A percentile compares a stretch with the other conserved stretches of the same genome.
These are phyloP conservation scores for Saturnispora mendoncae DNA, from an alignment of 805 yeast genomes.

Conservation along the genomic window DNA sequence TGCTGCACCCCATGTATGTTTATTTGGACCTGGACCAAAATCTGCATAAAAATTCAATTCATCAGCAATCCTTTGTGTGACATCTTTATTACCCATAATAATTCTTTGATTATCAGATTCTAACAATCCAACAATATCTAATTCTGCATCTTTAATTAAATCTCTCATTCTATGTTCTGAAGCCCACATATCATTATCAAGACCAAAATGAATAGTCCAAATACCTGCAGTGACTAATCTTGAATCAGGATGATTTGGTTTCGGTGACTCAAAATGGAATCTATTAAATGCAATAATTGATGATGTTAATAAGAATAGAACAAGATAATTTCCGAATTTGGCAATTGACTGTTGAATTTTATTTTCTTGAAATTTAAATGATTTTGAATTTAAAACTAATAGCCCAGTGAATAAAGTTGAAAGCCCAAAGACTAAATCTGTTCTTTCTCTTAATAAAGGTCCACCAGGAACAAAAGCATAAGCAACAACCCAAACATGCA, in stretches of 20 bases:
- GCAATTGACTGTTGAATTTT: constrained; percentile 7
- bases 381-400: constrained; percentile 26
- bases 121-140: constrained; percentile 83
- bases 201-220: constrained; percentile 96
- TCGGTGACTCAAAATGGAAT: constrained; percentile 51
- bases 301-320: constrained; percentile 36
- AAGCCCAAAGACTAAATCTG: constrained; percentile 58
- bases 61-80: constrained; percentile 85
- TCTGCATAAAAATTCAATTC: constrained; percentile 92
- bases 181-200: constrained; percentile 98
- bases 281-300: constrained; percentile 47
- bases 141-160: constrained; percentile 72
- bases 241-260: constrained; percentile 60
- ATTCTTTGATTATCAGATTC: constrained; percentile 92
- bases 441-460: constrained; percentile 75
- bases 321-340: constrained; percentile 20
- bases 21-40: constrained; percentile 95
- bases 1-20: constrained; percentile 98
- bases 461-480: constrained; percentile 98
- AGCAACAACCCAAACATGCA: constrained; percentile 95
- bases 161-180: constrained; percentile 84
- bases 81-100: constrained; percentile 91
- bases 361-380: neutral
- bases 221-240: constrained; percentile 86
- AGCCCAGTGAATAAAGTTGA: constrained; percentile 52